Evolutionary conservation across 148 eudicot species (phyloP), one percentile per base, ranked within the genome.

Genomic region (Vaccinium darrowii): DNA sequence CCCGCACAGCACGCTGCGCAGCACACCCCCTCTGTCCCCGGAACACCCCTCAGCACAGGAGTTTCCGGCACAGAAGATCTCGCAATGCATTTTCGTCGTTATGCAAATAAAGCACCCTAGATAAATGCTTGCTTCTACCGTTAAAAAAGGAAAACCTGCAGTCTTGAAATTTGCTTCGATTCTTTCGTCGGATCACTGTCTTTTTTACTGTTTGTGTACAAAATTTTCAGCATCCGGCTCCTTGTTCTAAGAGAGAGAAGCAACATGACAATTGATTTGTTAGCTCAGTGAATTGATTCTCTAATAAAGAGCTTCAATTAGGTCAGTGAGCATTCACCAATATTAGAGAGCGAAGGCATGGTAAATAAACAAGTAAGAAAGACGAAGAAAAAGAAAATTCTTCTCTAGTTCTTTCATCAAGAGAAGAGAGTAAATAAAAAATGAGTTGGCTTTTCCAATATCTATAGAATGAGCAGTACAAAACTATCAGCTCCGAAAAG

Each of bases 121-220:
- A 36, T 36, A 36, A 21, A 57, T 47, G 76, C 51, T 69, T 12
- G 69, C 49, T 53, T 56, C 65, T 18, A 23, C 12, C 13, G 47
- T 23, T 11, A 49, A 83, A 25, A 53, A 16, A 72, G 21, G 85
- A 67, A 53, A 76, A 94, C 99, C 93, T 91, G 94, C 43, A 92
- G 67, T 85, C 36, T 72, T 18, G 97, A 94, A 62, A 78, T 84
- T 86, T 92, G 89, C 79, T 83, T 83, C 51, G 87, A 84, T 87
- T 91, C 92, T 80, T 90, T 93, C 57, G 81, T 86, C 81, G 85
- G 88, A 79, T 88, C 91, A 18, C 90, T 33, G 91, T 85, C 91
- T 90, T 88, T 88, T 94, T 86, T 89, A 90, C 62, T 91, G 92
- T 78, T 94, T 93, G 36, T 92, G 84, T 27, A 82, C 88, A 81